phyloP scores from a whole-genome alignment of 164 flowering plant species.

The Aristolochia californica region DNA sequence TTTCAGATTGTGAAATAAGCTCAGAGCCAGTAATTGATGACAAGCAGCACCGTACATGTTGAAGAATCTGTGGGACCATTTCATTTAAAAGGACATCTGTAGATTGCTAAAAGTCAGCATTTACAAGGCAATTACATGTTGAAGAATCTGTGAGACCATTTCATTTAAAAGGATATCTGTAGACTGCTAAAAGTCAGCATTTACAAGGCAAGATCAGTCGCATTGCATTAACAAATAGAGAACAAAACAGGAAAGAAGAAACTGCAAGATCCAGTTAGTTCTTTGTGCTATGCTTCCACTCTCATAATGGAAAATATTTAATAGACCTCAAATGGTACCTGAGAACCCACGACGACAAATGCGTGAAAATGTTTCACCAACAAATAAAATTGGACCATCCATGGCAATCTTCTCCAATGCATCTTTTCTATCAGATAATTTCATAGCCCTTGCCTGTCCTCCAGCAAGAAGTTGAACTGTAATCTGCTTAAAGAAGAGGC shows the following conservation, averaged over 20 bases:
- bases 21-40: constrained; percentile 16
- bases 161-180: constrained; percentile 65
- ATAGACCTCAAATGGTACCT: constrained; percentile 31
- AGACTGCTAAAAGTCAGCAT: neutral
- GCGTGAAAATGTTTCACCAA: constrained; percentile 78
- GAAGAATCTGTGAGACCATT: constrained; percentile 43
- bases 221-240: neutral
- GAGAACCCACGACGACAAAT: constrained; percentile 85
- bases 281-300: neutral
- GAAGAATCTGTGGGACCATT: constrained; percentile 43
- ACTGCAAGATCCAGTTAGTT: neutral
- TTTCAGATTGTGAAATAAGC: constrained; percentile 34
- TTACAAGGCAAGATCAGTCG: neutral
- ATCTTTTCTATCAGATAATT: constrained; percentile 9
- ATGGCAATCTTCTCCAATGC: constrained; percentile 6
- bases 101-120: neutral
- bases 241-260: neutral
- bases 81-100: constrained; percentile 65
- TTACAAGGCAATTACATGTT: too few species aligned
- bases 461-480: constrained; percentile 55
- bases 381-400: constrained; percentile 43
- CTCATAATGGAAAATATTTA: neutral
- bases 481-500: constrained; percentile 66
- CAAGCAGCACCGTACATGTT: constrained; percentile 34
- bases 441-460: constrained; percentile 32